phyloP scores from a whole-genome alignment of 106 monocot species.

The Narthecium ossifragum region DNA sequence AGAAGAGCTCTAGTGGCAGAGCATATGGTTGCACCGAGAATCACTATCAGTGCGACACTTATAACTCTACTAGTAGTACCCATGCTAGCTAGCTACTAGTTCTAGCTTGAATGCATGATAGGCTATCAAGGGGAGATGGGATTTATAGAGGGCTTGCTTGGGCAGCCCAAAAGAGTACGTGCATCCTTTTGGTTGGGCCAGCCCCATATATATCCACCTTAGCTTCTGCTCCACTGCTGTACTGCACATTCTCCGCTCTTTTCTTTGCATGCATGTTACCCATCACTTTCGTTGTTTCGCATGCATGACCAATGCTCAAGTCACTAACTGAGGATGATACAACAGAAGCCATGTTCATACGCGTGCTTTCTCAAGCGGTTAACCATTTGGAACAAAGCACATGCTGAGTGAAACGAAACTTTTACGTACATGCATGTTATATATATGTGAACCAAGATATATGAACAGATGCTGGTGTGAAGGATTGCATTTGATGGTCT shows the following conservation, averaged over 20 bases:
- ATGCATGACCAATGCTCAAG: neutral
- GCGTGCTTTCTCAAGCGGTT: neutral
- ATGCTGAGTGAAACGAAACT: neutral
- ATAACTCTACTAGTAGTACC: neutral
- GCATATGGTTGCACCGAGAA: neutral
- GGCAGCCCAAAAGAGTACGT: neutral
- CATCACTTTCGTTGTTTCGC: conserved; percentile 5
- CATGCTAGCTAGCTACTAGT: neutral
- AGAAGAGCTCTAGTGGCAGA: conserved; percentile 6
- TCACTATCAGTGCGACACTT: conserved; percentile 1
- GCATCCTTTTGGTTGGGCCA: neutral
- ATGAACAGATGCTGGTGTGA: too few species aligned
- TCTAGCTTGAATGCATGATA: neutral
- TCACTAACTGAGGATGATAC: neutral
- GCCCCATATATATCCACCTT: neutral
- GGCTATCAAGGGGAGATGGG: neutral
- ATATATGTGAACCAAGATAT: too few species aligned
- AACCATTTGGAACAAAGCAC: too few species aligned
- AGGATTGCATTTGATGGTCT: too few species aligned
- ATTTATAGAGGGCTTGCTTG: neutral
- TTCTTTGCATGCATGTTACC: conserved; percentile 3
- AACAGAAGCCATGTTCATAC: neutral
- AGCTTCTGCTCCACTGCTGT: neutral
- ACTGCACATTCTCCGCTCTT: neutral
- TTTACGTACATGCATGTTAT: neutral